Percentiles rank a stretch among this genome's conserved stretches.
Conservation (phyloP, 495 filamentous ascomycete species). For the Beverwykella pulmonaria region DNA sequence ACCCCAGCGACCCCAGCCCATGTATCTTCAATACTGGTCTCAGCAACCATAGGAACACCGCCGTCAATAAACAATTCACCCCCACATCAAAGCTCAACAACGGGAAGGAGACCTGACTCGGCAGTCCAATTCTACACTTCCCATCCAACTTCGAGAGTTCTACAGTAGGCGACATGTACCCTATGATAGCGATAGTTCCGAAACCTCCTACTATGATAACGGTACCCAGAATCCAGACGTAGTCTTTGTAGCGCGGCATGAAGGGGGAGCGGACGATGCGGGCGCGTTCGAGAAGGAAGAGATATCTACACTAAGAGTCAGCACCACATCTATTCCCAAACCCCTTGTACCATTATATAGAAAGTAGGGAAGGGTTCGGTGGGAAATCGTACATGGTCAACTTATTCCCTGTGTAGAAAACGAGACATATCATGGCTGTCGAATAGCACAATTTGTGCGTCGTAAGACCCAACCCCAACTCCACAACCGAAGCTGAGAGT, state of each 20-base stretch:
- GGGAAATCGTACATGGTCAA: not conserved
- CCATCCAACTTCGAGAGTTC: not conserved
- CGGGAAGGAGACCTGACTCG: not conserved
- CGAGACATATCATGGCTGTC: not conserved
- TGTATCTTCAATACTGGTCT: not conserved
- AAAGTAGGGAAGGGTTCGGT: not conserved
- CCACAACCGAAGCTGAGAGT: not conserved
- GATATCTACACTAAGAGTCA: not conserved
- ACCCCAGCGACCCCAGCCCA: not conserved
- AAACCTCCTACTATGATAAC: not conserved
- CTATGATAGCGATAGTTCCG: not conserved
- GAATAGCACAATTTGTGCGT: not conserved
- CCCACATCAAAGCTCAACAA: not conserved
- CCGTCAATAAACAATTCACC: not conserved
- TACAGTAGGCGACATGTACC: not conserved
- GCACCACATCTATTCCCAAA: not conserved
- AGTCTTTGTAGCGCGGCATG: not conserved
- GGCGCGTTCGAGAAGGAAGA: constrained; percentile 13
- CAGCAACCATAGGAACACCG: not conserved
- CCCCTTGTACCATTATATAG: not conserved
- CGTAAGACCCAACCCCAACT: not conserved
- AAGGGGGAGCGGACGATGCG: constrained; percentile 11
- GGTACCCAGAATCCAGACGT: not conserved
- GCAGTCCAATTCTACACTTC: not conserved
- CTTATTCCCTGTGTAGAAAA: not conserved